These are phyloP conservation scores for Ophiostoma novo-ulmi DNA, from an alignment of 2,329 filamentous ascomycete genomes.

Conservation along the genomic window DNA sequence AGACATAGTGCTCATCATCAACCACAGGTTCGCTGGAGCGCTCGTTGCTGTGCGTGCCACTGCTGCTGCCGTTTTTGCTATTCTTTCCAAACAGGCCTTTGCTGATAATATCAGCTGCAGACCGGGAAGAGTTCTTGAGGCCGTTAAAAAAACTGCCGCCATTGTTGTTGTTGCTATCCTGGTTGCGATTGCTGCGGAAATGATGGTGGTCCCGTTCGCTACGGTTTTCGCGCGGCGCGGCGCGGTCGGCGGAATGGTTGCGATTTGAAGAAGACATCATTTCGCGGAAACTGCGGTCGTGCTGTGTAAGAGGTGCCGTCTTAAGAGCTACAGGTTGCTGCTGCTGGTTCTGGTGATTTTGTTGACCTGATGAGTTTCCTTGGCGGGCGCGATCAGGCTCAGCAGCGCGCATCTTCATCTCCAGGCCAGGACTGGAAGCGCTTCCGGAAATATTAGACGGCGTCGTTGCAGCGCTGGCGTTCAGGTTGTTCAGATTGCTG, in stretches of 20 bases:
- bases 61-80: constrained; percentile 57
- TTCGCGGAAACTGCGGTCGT: constrained; percentile 63
- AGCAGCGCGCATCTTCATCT: constrained; percentile 24
- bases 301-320: constrained; percentile 57
- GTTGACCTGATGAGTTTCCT: background rate
- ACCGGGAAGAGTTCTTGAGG: constrained; percentile 65
- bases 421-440: constrained; percentile 27
- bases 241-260: constrained; percentile 69
- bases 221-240: constrained; percentile 39
- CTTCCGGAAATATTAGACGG: background rate
- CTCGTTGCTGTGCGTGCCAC: constrained; percentile 42
- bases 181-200: constrained; percentile 11
- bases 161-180: constrained; percentile 43
- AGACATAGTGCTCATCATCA: constrained; percentile 77
- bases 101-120: constrained; percentile 73
- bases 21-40: constrained; percentile 54
- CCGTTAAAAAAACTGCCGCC: constrained; percentile 66
- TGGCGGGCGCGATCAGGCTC: constrained; percentile 36
- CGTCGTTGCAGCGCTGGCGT: background rate
- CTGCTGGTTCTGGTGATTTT: constrained; percentile 27
- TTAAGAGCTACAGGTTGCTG: constrained; percentile 42
- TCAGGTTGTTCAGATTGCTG: constrained; percentile 18
- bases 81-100: constrained; percentile 80
- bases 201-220: background rate
- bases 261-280: constrained; percentile 61